Evolutionary conservation across 495 filamentous ascomycete species (phyloP).

Genomic region (Penicillium parvum): DNA sequence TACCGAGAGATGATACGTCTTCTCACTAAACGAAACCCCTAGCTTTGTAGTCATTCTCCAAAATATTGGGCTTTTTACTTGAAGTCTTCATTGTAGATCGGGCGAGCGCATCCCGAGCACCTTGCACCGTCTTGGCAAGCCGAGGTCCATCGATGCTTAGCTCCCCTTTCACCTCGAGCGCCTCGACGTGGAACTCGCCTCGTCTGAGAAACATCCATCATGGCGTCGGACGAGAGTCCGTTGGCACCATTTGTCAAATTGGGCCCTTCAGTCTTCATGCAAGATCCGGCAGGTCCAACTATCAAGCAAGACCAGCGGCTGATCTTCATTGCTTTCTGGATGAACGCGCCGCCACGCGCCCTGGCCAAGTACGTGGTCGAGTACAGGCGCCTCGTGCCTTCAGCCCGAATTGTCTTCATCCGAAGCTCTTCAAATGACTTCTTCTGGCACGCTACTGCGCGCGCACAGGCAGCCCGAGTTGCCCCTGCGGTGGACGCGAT

Average conservation of each 20-base stretch:
- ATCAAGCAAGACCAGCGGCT: conserved; percentile 9
- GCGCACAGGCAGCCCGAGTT: conserved; percentile 29
- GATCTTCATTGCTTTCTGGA: conserved; percentile 43
- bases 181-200: no score
- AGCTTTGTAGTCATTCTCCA: no score
- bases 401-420: conserved; percentile 39
- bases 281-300: conserved; percentile 16
- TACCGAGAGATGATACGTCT: no score
- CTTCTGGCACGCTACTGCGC: conserved; percentile 21
- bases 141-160: not conserved
- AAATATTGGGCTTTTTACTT: no score
- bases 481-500: conserved; percentile 37
- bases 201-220: not conserved
- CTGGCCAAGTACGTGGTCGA: conserved; percentile 36
- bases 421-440: conserved; percentile 37
- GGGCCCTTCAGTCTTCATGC: conserved; percentile 33
- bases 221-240: conserved; percentile 6
- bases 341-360: conserved; percentile 38
- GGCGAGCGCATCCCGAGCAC: no score
- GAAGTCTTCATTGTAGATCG: no score
- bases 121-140: not conserved
- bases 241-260: conserved; percentile 27
- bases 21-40: no score
- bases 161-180: not conserved
- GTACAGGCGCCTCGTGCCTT: conserved; percentile 33